These are phyloP conservation scores for Hypomontagnella monticulosa DNA, from an alignment of 495 filamentous ascomycete species.

Conservation along the genomic window DNA sequence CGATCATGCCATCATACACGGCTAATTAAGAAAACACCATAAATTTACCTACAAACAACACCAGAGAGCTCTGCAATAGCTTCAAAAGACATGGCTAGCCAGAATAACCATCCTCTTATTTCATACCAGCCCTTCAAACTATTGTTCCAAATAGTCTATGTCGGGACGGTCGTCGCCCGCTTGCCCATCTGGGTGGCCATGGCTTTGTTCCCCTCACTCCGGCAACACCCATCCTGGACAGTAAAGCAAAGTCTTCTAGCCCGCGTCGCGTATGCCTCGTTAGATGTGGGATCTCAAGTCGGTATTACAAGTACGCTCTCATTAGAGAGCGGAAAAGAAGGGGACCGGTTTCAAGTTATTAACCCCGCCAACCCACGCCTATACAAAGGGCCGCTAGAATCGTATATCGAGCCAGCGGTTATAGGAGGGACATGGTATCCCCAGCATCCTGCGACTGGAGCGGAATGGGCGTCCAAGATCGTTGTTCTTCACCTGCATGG, in stretches of 20 bases:
- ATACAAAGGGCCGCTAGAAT: conserved; percentile 27
- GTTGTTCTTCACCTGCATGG: conserved; percentile 70
- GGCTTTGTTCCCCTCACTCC: conserved; percentile 12
- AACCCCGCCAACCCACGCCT: conserved; percentile 4
- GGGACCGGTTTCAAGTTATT: conserved; percentile 24
- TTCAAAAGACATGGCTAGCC: not conserved
- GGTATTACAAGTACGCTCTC: conserved; percentile 20
- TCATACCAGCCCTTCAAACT: conserved; percentile 25
- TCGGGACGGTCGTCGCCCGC: conserved; percentile 19
- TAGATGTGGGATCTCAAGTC: conserved; percentile 16
- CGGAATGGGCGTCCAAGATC: conserved; percentile 1
- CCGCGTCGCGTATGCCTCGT: conserved; percentile 1
- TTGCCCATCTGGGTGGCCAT: conserved; percentile 20
- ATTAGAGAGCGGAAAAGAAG: conserved; percentile 24
- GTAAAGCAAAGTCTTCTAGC: conserved; percentile 30
- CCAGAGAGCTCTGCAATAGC: too few relatives aligned
- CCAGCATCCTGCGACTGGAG: not conserved
- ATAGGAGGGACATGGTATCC: conserved; percentile 40
- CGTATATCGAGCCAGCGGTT: conserved; percentile 22
- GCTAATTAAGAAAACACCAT: too few relatives aligned
- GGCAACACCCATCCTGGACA: conserved; percentile 19
- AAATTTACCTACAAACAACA: too few relatives aligned
- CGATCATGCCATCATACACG: too few relatives aligned
- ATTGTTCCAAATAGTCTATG: conserved; percentile 23
- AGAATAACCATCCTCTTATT: conserved; percentile 12